Percentiles rank a stretch among this genome's conserved stretches.
Evolutionary conservation across 192 early-diverging fungal species (phyloP).

Genomic region (Coemansia sp.): DNA sequence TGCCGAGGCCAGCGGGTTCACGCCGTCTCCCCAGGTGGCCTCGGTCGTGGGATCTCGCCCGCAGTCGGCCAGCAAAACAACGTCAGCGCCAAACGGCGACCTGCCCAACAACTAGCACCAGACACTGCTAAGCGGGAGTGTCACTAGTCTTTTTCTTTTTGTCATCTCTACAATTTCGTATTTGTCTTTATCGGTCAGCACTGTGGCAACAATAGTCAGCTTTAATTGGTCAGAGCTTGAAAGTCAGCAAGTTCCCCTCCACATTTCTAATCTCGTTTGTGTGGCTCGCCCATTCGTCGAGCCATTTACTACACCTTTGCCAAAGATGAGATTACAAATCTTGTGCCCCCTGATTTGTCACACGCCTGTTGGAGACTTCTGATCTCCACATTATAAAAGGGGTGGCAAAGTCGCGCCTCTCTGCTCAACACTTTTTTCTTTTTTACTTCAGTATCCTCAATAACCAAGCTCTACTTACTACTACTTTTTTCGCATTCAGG

Average conservation of each 20-base stretch:
- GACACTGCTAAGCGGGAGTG: background rate
- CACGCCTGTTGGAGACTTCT: background rate
- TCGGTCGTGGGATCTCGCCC: background rate
- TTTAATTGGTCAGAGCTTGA: background rate
- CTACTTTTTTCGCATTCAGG: background rate
- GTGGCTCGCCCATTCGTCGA: background rate
- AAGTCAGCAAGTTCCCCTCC: background rate
- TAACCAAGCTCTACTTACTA: background rate
- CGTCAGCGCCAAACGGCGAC: background rate
- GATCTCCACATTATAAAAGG: background rate
- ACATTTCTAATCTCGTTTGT: background rate
- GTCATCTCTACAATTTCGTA: background rate
- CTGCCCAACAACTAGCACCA: background rate
- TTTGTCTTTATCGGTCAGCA: background rate
- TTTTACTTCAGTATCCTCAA: background rate
- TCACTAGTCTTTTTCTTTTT: background rate
- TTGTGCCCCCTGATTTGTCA: background rate
- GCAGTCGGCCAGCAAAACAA: background rate
- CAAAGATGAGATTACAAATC: slow-evolving; percentile 9
- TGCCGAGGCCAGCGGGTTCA: slow-evolving; percentile 37
- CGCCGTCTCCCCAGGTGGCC: slow-evolving; percentile 20
- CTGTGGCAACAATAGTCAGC: background rate
- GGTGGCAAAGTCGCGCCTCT: background rate
- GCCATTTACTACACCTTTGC: background rate
- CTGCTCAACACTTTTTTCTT: slow-evolving; percentile 9